Evolutionary conservation across 768 basidiomycete species (phyloP).

Genomic region (Arthromyces matolae): DNA sequence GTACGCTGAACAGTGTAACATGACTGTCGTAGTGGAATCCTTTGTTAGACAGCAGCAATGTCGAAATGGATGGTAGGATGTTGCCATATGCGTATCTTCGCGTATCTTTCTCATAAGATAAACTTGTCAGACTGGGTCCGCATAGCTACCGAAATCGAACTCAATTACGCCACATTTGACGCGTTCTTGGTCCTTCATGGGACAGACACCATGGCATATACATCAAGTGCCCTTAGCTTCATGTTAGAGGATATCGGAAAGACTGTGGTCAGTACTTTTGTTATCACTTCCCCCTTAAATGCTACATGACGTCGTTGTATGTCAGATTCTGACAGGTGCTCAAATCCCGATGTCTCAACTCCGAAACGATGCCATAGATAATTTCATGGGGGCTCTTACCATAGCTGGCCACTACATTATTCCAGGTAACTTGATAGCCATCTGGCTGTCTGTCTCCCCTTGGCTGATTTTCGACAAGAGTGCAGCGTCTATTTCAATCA

Average conservation of each 20-base stretch:
- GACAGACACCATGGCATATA: constrained; percentile 90
- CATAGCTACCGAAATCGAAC: constrained; percentile 87
- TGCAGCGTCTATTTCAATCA: constrained; percentile 90
- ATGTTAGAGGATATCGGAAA: constrained; percentile 90
- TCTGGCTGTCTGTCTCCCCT: neutral
- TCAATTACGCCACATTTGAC: constrained; percentile 90
- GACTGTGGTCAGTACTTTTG: constrained; percentile 60
- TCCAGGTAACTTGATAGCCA: constrained; percentile 64
- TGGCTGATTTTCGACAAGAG: constrained; percentile 40
- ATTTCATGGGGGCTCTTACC: constrained; percentile 82
- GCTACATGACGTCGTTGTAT: neutral
- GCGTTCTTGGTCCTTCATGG: constrained; percentile 90
- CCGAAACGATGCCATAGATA: constrained; percentile 93
- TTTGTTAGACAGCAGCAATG: constrained; percentile 84
- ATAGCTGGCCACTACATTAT: constrained; percentile 91
- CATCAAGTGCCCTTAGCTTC: constrained; percentile 86
- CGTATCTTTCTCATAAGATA: constrained; percentile 2
- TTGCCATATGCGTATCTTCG: neutral
- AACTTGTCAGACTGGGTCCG: constrained; percentile 76
- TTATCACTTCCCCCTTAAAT: neutral
- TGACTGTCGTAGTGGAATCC: constrained; percentile 67
- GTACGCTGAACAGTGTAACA: constrained; percentile 10
- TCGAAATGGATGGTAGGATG: constrained; percentile 68
- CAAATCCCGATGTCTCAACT: constrained; percentile 91
- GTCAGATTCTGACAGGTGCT: constrained; percentile 84